Percentiles rank a stretch among this genome's conserved stretches.
phyloP scores from a whole-genome alignment of 108 stramenopile genomes.

The Skeletonema grethae region DNA sequence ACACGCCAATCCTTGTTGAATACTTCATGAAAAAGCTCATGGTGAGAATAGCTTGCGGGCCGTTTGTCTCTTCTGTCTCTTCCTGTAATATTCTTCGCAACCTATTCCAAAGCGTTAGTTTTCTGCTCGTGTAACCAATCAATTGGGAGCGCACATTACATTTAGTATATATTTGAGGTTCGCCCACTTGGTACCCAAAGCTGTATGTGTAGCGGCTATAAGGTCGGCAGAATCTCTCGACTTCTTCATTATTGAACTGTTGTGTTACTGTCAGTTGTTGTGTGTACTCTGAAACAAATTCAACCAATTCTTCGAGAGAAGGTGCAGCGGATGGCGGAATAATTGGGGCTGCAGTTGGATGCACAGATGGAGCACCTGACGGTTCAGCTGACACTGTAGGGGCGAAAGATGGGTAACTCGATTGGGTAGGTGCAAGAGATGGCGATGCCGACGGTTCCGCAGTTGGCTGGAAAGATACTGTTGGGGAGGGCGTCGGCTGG shows the following conservation, averaged over 20 bases:
- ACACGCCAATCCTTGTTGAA: not conserved
- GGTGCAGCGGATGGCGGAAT: slow-evolving; percentile 19
- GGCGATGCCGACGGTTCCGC: not conserved
- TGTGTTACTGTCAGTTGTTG: slow-evolving; percentile 2
- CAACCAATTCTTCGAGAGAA: not conserved
- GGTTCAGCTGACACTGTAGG: slow-evolving; percentile 3
- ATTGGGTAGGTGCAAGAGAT: not conserved
- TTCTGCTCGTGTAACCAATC: not conserved
- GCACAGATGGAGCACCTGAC: not conserved
- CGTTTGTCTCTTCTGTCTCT: not conserved
- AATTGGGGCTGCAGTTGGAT: not conserved
- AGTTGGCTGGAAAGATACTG: not conserved
- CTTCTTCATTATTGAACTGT: not conserved
- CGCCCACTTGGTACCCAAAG: slow-evolving; percentile 19
- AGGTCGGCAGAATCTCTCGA: slow-evolving; percentile 1
- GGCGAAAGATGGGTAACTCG: not conserved
- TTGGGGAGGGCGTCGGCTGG: not conserved
- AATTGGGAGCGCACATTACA: slow-evolving; percentile 7
- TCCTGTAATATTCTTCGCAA: not conserved
- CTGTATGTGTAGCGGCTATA: slow-evolving; percentile 8
- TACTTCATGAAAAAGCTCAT: slow-evolving; percentile 18
- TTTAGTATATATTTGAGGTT: slow-evolving; percentile 2
- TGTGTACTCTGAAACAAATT: not conserved
- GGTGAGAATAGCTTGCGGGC: not conserved
- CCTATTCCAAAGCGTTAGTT: not conserved